A percentile compares a stretch with the other conserved stretches of the same genome.
Evolutionary conservation across 805 yeast genomes (phyloP).

Genomic region (Candida nanaspora): DNA sequence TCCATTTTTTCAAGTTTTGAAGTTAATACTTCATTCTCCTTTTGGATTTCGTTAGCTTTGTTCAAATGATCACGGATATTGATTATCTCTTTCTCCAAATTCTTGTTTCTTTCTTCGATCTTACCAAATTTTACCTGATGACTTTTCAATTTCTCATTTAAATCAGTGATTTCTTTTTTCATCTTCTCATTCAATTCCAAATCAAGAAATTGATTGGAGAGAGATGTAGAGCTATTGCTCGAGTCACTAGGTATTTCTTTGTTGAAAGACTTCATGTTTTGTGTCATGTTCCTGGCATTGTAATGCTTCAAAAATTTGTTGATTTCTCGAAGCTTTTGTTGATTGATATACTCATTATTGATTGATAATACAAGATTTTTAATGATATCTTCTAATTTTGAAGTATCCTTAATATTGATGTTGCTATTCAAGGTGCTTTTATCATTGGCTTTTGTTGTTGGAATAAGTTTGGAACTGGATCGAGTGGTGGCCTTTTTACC

Average conservation of each 20-base stretch:
- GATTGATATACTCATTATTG: slow-evolving; percentile 52
- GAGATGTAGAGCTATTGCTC: no score
- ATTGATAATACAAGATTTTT: slow-evolving; percentile 47
- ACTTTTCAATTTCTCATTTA: slow-evolving; percentile 1
- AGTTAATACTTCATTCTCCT: no score
- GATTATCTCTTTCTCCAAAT: slow-evolving; percentile 13
- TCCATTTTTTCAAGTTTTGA: no score
- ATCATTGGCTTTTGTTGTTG: no score
- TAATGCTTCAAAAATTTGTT: slow-evolving; percentile 49
- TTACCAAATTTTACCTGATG: slow-evolving; percentile 7
- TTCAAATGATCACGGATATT: slow-evolving; percentile 14
- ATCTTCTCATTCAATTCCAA: neutral
- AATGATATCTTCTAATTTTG: slow-evolving; percentile 48
- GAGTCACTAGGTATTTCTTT: neutral
- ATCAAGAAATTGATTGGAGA: neutral
- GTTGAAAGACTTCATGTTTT: neutral
- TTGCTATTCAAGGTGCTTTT: slow-evolving; percentile 24
- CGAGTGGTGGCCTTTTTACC: no score
- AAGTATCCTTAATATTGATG: slow-evolving; percentile 50
- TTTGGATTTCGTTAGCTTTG: no score
- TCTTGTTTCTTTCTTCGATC: slow-evolving; percentile 13
- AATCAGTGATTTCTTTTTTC: neutral
- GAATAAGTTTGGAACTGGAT: no score
- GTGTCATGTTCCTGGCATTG: slow-evolving; percentile 11
- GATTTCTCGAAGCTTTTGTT: slow-evolving; percentile 45